Conservation (phyloP, 2,329 filamentous ascomycete genomes). For the Venturia asperata region DNA sequence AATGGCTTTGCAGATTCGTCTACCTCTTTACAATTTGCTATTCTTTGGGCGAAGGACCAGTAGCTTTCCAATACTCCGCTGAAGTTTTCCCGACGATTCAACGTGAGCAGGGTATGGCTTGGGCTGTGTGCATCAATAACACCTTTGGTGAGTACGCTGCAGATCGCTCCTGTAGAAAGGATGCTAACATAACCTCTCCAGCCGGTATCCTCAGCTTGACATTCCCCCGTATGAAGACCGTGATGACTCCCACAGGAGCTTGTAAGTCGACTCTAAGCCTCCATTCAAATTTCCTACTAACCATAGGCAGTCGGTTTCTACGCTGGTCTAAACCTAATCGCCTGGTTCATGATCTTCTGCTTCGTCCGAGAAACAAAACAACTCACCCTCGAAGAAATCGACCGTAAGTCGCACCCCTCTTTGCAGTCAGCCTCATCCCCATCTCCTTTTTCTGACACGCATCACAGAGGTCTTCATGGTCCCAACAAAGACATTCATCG, state of each 20-base stretch:
- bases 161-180: not conserved
- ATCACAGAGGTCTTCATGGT: constrained; percentile 45
- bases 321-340: constrained; percentile 48
- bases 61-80: constrained; percentile 38
- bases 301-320: constrained; percentile 46
- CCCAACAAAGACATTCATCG: constrained; percentile 33
- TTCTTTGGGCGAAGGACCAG: constrained; percentile 39
- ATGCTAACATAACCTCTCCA: constrained; percentile 18
- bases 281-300: not conserved
- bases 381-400: constrained; percentile 27
- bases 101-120: constrained; percentile 36
- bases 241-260: constrained; percentile 45
- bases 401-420: constrained; percentile 27
- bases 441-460: constrained; percentile 19
- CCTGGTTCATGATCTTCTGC: constrained; percentile 45
- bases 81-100: constrained; percentile 41
- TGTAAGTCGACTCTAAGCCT: constrained; percentile 9
- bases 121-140: constrained; percentile 50
- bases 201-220: constrained; percentile 43
- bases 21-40: constrained; percentile 50
- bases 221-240: constrained; percentile 44
- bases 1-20: constrained; percentile 25
- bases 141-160: constrained; percentile 44
- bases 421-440: too few relatives aligned
- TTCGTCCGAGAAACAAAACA: constrained; percentile 37